phyloP scores from a whole-genome alignment of 345 rosid species.

The Raphanus sativus region DNA sequence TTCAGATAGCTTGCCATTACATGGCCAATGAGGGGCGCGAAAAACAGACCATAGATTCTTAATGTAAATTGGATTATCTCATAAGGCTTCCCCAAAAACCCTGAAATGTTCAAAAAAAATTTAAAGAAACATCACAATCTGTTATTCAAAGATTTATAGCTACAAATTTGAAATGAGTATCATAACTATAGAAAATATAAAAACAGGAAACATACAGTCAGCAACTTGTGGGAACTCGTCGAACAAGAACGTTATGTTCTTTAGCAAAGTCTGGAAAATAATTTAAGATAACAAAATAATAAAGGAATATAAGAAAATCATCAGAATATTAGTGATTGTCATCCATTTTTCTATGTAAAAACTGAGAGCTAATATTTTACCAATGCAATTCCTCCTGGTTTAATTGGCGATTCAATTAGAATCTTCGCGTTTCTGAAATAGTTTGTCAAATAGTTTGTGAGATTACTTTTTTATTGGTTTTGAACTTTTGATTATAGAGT shows the following conservation, averaged over 20 bases:
- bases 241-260: slow-evolving; percentile 51
- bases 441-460: not conserved
- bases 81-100: slow-evolving; percentile 64
- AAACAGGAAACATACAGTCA: slow-evolving; percentile 49
- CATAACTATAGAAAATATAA: not conserved
- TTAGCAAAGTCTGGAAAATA: slow-evolving; percentile 49
- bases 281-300: not conserved
- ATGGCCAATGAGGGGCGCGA: slow-evolving; percentile 52
- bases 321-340: not conserved
- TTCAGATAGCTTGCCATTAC: slow-evolving; percentile 52
- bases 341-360: not conserved
- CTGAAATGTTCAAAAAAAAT: slow-evolving; percentile 34
- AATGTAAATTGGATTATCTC: slow-evolving; percentile 39
- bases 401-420: slow-evolving; percentile 70
- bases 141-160: not conserved
- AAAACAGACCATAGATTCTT: slow-evolving; percentile 42
- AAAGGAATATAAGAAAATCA: not conserved
- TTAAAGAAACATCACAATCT: not conserved
- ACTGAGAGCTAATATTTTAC: slow-evolving; percentile 38
- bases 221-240: slow-evolving; percentile 67
- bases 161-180: not conserved
- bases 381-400: slow-evolving; percentile 75
- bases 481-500: not conserved
- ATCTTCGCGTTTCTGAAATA: slow-evolving; percentile 60
- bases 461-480: not conserved